These are phyloP conservation scores for Heimioporus sp. DNA, from an alignment of 768 basidiomycete genomes.

Conservation along the genomic window DNA sequence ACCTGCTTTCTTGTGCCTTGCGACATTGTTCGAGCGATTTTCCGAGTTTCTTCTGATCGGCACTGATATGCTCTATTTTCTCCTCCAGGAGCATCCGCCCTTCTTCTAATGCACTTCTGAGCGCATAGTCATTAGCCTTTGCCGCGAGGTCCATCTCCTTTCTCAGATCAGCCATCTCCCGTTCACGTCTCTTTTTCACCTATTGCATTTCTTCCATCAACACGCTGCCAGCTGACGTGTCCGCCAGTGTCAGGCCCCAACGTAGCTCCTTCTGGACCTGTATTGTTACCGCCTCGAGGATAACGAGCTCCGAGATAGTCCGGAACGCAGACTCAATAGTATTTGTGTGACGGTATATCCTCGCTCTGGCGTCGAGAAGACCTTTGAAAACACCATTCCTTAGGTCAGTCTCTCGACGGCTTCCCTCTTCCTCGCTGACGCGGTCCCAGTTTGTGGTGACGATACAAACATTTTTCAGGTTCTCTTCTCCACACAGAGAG, in stretches of 20 bases:
- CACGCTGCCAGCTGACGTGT: conserved; percentile 47
- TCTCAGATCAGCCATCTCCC: conserved; percentile 41
- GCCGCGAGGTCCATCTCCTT: conserved; percentile 40
- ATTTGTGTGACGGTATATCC: conserved; percentile 37
- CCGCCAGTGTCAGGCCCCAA: conserved; percentile 37
- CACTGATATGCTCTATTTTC: not conserved
- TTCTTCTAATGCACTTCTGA: not conserved
- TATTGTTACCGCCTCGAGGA: conserved; percentile 34
- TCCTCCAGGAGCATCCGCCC: conserved; percentile 1
- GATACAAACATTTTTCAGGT: conserved; percentile 42
- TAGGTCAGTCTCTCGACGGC: conserved; percentile 24
- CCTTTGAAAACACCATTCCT: conserved; percentile 41
- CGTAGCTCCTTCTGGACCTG: conserved; percentile 49
- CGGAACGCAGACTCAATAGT: conserved; percentile 37
- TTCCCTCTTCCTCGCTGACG: conserved; percentile 25
- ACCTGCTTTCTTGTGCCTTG: not conserved
- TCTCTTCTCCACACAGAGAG: conserved; percentile 41
- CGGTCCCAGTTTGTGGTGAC: conserved; percentile 48
- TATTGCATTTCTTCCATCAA: conserved; percentile 41
- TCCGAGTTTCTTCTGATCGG: not conserved
- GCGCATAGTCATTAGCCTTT: conserved; percentile 4
- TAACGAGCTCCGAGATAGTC: conserved; percentile 39
- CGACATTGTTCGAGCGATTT: not conserved
- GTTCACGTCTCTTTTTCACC: conserved; percentile 34
- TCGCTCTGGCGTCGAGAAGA: conserved; percentile 41